These are phyloP conservation scores for Cordia subcordata DNA, from an alignment of 257 asterid species.

Conservation along the genomic window DNA sequence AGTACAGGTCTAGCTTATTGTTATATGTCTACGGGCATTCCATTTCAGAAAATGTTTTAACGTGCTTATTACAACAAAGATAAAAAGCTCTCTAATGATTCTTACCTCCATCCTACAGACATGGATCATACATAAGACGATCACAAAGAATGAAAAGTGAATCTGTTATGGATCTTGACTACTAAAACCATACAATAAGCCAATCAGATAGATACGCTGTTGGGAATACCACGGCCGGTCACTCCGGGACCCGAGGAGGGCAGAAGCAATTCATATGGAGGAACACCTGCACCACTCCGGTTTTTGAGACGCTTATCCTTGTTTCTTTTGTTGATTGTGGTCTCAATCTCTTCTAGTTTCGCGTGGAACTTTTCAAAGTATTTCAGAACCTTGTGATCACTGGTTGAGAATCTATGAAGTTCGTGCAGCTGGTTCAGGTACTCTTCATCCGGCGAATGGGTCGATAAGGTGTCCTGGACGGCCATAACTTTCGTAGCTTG, in stretches of 20 bases:
- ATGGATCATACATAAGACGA: too few relatives aligned
- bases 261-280: conserved; percentile 75
- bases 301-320: conserved; percentile 45
- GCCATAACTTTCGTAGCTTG: conserved; percentile 97
- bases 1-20: too few relatives aligned
- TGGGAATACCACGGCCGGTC: conserved; percentile 84
- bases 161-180: not conserved
- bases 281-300: conserved; percentile 87
- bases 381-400: conserved; percentile 59
- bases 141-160: not conserved
- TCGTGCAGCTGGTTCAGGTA: conserved; percentile 62
- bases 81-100: too few relatives aligned
- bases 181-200: too few relatives aligned
- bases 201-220: conserved; percentile 71
- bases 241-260: conserved; percentile 80
- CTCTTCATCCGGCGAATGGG: conserved; percentile 88
- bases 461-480: conserved; percentile 81
- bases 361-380: conserved; percentile 49
- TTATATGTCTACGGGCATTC: too few relatives aligned
- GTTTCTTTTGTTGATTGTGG: conserved; percentile 56
- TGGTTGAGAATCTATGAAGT: conserved; percentile 47
- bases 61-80: too few relatives aligned
- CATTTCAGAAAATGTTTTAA: too few relatives aligned
- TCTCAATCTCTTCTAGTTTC: conserved; percentile 59
- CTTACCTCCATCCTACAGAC: too few relatives aligned